Evolutionary conservation across 805 yeast genomes (phyloP).

Genomic region (Scheffersomyces coipomensis): DNA sequence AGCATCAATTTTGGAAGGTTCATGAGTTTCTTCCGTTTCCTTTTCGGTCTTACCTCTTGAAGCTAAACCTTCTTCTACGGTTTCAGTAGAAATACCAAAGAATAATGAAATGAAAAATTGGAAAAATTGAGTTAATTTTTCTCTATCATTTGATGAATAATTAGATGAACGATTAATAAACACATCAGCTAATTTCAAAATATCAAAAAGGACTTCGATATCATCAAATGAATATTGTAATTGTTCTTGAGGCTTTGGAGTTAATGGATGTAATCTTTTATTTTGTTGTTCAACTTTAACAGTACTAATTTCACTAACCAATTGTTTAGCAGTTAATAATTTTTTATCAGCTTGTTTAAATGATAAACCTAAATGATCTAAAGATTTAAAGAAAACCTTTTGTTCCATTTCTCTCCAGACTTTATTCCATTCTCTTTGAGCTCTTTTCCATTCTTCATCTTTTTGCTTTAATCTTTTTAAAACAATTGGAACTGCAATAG

Average conservation of each 20-base stretch:
- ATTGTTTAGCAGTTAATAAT: slow-evolving; percentile 81
- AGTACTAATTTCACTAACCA: slow-evolving; percentile 88
- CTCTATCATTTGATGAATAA: slow-evolving; percentile 80
- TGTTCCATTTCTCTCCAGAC: slow-evolving; percentile 99
- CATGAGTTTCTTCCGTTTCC: slow-evolving; percentile 14
- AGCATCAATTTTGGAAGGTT: slow-evolving; percentile 13
- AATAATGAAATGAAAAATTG: slow-evolving; percentile 69
- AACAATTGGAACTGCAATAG: slow-evolving; percentile 91
- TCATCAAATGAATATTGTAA: slow-evolving; percentile 66
- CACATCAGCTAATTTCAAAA: slow-evolving; percentile 62
- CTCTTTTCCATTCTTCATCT: slow-evolving; percentile 98
- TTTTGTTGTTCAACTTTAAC: slow-evolving; percentile 89
- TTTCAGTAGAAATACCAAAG: slow-evolving; percentile 57
- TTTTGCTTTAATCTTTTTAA: slow-evolving; percentile 91
- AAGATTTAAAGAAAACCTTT: slow-evolving; percentile 86
- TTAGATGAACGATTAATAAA: slow-evolving; percentile 68
- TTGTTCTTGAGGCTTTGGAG: slow-evolving; percentile 81
- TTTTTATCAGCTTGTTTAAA: slow-evolving; percentile 97
- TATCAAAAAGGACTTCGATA: slow-evolving; percentile 67
- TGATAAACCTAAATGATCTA: slow-evolving; percentile 93
- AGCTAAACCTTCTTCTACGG: slow-evolving; percentile 40
- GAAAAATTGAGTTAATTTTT: slow-evolving; percentile 68
- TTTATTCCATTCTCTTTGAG: slow-evolving; percentile 98
- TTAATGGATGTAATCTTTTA: slow-evolving; percentile 79
- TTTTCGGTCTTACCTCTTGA: slow-evolving; percentile 9